Evolutionary conservation across 78 protist genomes (phyloP).

Genomic region (Chrysochromulina tobinii): DNA sequence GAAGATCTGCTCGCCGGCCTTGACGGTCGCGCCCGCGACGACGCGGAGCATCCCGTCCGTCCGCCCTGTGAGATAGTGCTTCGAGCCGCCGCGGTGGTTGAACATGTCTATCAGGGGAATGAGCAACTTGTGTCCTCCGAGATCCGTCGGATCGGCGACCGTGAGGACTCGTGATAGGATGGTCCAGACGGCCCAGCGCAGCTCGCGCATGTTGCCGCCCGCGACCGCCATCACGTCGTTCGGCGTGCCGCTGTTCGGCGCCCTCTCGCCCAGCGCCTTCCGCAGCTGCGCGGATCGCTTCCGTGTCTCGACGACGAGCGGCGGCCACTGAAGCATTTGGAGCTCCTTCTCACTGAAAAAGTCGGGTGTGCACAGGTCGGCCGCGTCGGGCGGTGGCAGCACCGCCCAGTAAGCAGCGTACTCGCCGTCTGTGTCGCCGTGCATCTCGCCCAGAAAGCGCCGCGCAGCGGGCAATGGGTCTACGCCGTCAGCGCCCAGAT

Average conservation of each 20-base stretch:
- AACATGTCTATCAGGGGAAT: not conserved
- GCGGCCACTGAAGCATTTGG: not conserved
- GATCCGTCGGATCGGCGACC: not conserved
- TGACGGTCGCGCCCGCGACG: not conserved
- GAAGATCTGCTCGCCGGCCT: not conserved
- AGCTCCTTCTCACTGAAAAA: not conserved
- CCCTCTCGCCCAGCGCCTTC: not conserved
- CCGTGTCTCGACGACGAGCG: not conserved
- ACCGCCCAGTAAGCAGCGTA: not conserved
- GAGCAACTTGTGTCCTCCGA: not conserved
- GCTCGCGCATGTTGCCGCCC: not conserved
- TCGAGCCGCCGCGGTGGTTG: not conserved
- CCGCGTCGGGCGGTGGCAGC: not conserved
- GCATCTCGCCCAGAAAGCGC: not conserved
- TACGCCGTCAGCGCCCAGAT: not conserved
- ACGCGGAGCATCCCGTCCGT: constrained; percentile 8
- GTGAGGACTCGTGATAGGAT: not conserved
- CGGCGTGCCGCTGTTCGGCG: not conserved
- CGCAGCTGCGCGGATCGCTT: not conserved
- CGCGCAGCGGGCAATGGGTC: not conserved
- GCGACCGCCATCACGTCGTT: not conserved
- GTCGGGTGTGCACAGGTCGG: constrained; percentile 11
- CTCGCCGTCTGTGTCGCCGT: not conserved
- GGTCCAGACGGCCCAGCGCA: not conserved
- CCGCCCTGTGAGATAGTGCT: not conserved